Evolutionary conservation across 306 rosid genomes (phyloP), one percentile per base, ranked within the genome.

Genomic region (Casuarina glauca): DNA sequence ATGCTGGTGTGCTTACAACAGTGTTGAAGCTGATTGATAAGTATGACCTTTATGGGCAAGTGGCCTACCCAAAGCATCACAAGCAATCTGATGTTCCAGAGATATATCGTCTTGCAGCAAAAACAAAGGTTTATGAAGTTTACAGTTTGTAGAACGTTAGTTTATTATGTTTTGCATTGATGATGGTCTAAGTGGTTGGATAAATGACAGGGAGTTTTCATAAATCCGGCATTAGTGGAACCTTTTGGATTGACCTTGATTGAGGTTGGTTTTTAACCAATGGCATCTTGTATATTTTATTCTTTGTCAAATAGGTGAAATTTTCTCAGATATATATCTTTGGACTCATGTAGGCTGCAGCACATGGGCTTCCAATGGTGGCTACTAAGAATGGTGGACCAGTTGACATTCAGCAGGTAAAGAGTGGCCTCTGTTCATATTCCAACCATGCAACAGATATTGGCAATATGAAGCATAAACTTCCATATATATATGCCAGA

Each of bases 321-420:
- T 41, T 26, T 26, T 12, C 73, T 51, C 45, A 41, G 57, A 63
- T 17, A 69, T 54, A 20, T 76, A 36, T 51, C 64, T 72, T n/a
- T 61, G 15, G 75, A 69, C 46, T 76, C 82, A 46, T 80, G 73
- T 86, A 93, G 98, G 98, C 98, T 58, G 93, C 97, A 50, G 98
- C 98, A 1, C 97, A 93, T 17, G 97, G 98, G 52, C 97, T 93
- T 84, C 98, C 98, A 4, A 86, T 87, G 93, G 98, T 93, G 85
- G 96, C 97, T 82, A 93, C 97, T 7, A 87, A 90, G 84, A 93
- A 93, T 44, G 98, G 97, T 11, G 98, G 98, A 75, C 98, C 98
- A 6, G 98, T 93, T 49, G 98, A 93, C 84, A 93, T 93, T 83
- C 86, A 91, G 73, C 84, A 78, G 89, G 98, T 93, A 89, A 84